A percentile compares a stretch with the other conserved stretches of the same genome.
These are phyloP conservation scores for Hansenula sp. DNA, from an alignment of 1,139 yeast genomes.

Conservation along the genomic window DNA sequence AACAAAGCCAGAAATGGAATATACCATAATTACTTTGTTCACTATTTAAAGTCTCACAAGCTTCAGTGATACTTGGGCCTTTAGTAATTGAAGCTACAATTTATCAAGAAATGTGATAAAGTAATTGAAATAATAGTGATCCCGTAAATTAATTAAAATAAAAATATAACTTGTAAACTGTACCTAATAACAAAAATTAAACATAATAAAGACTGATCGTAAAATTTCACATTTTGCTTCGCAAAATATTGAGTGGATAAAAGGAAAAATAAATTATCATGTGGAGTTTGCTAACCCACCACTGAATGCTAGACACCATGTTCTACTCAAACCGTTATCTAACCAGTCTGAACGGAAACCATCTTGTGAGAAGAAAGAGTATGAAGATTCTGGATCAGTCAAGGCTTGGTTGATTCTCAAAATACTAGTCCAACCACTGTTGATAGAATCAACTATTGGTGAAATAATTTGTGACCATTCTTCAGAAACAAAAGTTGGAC, in stretches of 20 bases:
- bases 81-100: too few relatives aligned
- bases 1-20: constrained; percentile 13
- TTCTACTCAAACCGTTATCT: constrained; percentile 55
- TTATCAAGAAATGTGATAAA: too few relatives aligned
- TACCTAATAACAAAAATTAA: neutral
- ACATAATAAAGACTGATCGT: too few relatives aligned
- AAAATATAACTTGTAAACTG: neutral
- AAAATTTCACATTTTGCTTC: too few relatives aligned
- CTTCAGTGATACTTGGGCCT: too few relatives aligned
- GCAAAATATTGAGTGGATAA: too few relatives aligned
- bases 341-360: constrained; percentile 34
- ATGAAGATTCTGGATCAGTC: constrained; percentile 44
- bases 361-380: constrained; percentile 38
- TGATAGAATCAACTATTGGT: constrained; percentile 34
- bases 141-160: neutral
- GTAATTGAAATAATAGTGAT: too few relatives aligned
- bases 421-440: constrained; percentile 54
- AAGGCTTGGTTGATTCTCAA: constrained; percentile 53
- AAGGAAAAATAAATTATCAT: too few relatives aligned
- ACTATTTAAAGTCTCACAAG: constrained; percentile 14
- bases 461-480: constrained; percentile 49
- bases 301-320: constrained; percentile 56
- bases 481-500: constrained; percentile 41
- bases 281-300: constrained; percentile 33
- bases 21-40: constrained; percentile 19